Conservation (phyloP, 164 flowering plant genomes). For the Santalum album region DNA sequence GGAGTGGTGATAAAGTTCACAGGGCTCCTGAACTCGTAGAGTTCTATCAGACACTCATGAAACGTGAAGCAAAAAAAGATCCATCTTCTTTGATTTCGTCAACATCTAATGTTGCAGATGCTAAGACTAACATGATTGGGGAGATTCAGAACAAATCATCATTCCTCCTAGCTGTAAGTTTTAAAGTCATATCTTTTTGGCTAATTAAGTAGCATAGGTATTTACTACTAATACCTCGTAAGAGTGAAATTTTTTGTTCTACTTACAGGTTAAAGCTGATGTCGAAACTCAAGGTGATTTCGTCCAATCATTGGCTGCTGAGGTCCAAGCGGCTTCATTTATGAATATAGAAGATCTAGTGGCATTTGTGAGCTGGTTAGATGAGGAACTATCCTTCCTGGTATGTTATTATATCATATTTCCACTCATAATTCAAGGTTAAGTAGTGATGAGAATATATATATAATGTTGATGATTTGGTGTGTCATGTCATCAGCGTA, state of each 20-base stretch:
- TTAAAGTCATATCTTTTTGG: neutral
- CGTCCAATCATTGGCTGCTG: slow-evolving; percentile 82
- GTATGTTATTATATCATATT: slow-evolving; percentile 27
- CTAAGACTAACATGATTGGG: slow-evolving; percentile 94
- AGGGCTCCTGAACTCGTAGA: slow-evolving; percentile 96
- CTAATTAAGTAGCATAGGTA: neutral
- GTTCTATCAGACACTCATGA: slow-evolving; percentile 89
- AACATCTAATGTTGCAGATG: slow-evolving; percentile 44
- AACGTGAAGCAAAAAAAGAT: slow-evolving; percentile 89
- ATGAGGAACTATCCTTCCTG: slow-evolving; percentile 98
- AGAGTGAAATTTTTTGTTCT: slow-evolving; percentile 6
- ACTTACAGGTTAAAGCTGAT: slow-evolving; percentile 88
- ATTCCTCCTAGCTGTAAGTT: slow-evolving; percentile 80
- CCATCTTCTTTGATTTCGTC: slow-evolving; percentile 42
- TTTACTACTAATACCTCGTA: neutral
- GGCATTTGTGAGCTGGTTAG: slow-evolving; percentile 94
- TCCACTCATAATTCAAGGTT: too few species aligned
- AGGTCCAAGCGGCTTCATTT: slow-evolving; percentile 87
- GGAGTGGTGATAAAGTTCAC: slow-evolving; percentile 75
- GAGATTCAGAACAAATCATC: slow-evolving; percentile 91
- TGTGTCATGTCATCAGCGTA: neutral
- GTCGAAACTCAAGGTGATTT: slow-evolving; percentile 99
- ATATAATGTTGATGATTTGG: neutral
- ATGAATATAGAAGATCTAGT: slow-evolving; percentile 68
- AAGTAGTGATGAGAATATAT: too few species aligned